Evolutionary conservation across 257 asterid species (phyloP).

Genomic region (Plantago major): DNA sequence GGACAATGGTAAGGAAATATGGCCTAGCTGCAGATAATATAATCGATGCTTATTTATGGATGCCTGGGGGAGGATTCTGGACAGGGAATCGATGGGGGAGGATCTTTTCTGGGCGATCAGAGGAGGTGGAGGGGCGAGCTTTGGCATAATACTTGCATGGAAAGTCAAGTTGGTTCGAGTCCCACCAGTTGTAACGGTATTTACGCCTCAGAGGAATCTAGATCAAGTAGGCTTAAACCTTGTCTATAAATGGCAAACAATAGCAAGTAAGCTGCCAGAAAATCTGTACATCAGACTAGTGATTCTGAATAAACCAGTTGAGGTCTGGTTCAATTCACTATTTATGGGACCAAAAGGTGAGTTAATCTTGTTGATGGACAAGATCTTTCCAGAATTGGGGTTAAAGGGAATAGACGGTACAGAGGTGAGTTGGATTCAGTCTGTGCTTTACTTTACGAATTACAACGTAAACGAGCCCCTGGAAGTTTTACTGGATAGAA

Average conservation of each 20-base stretch:
- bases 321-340: constrained; percentile 24
- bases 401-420: constrained; percentile 29
- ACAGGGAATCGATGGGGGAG: constrained; percentile 54
- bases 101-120: constrained; percentile 60
- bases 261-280: constrained; percentile 26
- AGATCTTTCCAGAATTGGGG: constrained; percentile 36
- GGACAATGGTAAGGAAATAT: constrained; percentile 40
- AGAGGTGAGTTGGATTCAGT: constrained; percentile 60
- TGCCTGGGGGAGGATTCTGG: constrained; percentile 31
- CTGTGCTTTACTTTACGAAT: constrained; percentile 26
- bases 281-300: constrained; percentile 47
- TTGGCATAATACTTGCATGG: constrained; percentile 50
- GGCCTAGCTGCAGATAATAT: constrained; percentile 50
- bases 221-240: constrained; percentile 26
- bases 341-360: constrained; percentile 30
- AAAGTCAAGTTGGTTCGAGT: constrained; percentile 40
- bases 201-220: constrained; percentile 25
- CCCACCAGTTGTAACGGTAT: constrained; percentile 40
- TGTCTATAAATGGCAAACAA: constrained; percentile 39
- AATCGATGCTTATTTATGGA: constrained; percentile 41
- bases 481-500: constrained; percentile 30
- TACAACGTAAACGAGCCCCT: constrained; percentile 3
- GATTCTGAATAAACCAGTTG: constrained; percentile 19
- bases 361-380: constrained; percentile 18
- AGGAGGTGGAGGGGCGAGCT: constrained; percentile 71